Percentiles rank a stretch among this genome's conserved stretches.
These are phyloP conservation scores for Hemisphaericaspora subhashii DNA, from an alignment of 1,139 yeast species.

Conservation along the genomic window DNA sequence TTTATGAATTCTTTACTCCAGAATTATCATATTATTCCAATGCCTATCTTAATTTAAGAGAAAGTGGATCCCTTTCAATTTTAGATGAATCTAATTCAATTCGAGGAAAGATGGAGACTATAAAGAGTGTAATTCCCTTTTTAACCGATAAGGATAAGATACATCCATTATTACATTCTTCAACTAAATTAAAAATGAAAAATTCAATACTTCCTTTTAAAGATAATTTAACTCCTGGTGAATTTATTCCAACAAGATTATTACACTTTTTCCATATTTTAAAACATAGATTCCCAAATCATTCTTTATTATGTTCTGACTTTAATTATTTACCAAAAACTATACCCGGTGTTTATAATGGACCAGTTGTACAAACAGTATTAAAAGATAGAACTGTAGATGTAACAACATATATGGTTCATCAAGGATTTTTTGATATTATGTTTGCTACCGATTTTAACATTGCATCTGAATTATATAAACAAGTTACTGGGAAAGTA, in stretches of 20 bases:
- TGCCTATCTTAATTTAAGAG: constrained; percentile 55
- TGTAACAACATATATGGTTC: constrained; percentile 71
- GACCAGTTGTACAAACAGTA: constrained; percentile 86
- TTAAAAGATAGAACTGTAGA: constrained; percentile 68
- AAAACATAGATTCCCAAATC: constrained; percentile 70
- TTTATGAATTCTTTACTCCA: constrained; percentile 72
- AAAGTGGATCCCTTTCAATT: constrained; percentile 40
- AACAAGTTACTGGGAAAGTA: constrained; percentile 62
- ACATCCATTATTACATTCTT: constrained; percentile 44
- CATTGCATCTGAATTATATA: constrained; percentile 61
- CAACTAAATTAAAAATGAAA: constrained; percentile 28
- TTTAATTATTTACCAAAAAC: constrained; percentile 65
- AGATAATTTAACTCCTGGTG: constrained; percentile 71
- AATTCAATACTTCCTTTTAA: constrained; percentile 55
- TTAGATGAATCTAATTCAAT: constrained; percentile 23
- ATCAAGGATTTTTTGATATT: constrained; percentile 84
- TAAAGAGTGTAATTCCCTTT: constrained; percentile 34
- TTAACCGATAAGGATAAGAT: constrained; percentile 30
- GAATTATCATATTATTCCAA: constrained; percentile 63
- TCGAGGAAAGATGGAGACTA: constrained; percentile 22
- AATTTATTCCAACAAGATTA: constrained; percentile 77
- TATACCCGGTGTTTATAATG: constrained; percentile 60
- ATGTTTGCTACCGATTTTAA: constrained; percentile 83
- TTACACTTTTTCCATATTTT: constrained; percentile 66
- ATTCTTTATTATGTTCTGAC: constrained; percentile 71